Evolutionary conservation across 257 asterid species (phyloP), one percentile per base, ranked within the genome.

Genomic region (Cinchona pubescens): DNA sequence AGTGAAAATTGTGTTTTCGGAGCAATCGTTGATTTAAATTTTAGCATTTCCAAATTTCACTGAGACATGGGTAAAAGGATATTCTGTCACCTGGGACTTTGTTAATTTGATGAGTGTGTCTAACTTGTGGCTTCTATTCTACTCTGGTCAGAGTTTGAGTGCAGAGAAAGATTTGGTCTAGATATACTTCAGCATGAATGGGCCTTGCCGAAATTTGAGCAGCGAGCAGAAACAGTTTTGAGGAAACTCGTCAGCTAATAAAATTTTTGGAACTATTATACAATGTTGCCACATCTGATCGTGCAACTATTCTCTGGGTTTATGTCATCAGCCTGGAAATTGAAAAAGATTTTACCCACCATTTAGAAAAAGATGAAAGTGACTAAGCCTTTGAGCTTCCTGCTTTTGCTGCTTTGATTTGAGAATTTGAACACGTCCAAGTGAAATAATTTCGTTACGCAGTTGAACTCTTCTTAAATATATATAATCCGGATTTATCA

Each of bases 151-250:
- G 98, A 93, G 92, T 85, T 82, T 93, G 90, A 85, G 97, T 16
- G 96, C 98, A 0, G 98, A 93, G 78, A 93, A 93, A 84, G 97
- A 93, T 77, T n/a, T n/a, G 85, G 85, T 76, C 72, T 93, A 43
- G 96, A 91, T 78, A 89, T 93, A 51, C 79, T 91, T 79, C 98
- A 93, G 75, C 98, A 93, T 42, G 98, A 93, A 0, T 93, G 98
- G 97, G 96, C 87, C 71, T 82, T 93, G 61, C 97, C 98, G 46
- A 93, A 85, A 74, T 86, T 91, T 70, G 98, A 93, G 91, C 94
- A 87, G 84, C 90, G 98, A 72, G 98, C 98, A 38, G 94, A 87
- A 87, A 88, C 94, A 46, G 91, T 82, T n/a, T 74, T 93, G 79
- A 87, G 85, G 91, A 89, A 86, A 77, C 94, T 91, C 37, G 81